Conservation (phyloP, 2,329 filamentous ascomycete species). For the Colletotrichum sp. region DNA sequence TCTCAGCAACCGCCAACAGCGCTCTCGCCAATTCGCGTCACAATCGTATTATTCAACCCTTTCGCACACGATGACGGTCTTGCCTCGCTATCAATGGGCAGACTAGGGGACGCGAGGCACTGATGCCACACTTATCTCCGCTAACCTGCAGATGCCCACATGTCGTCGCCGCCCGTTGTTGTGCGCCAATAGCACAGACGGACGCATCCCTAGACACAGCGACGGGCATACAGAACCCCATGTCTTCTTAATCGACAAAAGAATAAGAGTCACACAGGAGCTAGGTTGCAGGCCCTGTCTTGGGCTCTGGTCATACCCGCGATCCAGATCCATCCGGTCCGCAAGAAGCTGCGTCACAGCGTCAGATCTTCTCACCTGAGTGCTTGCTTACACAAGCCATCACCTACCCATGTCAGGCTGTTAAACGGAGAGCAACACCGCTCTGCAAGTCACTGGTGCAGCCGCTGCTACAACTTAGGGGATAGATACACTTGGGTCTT, state of each 20-base stretch:
- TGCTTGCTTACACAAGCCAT: background rate
- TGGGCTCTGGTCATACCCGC: conserved; percentile 12
- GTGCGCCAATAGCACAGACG: conserved; percentile 15
- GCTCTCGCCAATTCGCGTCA: background rate
- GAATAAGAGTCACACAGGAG: conserved; percentile 14
- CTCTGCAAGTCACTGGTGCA: background rate
- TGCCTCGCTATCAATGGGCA: conserved; percentile 12
- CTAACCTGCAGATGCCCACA: conserved; percentile 17
- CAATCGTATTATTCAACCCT: conserved; percentile 1
- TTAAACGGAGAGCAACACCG: background rate
- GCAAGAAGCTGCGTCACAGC: conserved; percentile 1
- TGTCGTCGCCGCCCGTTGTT: conserved; percentile 9
- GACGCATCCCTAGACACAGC: background rate
- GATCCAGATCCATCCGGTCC: conserved; percentile 11
- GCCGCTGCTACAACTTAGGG: background rate
- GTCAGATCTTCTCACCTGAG: background rate
- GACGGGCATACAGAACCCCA: background rate
- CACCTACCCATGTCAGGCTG: background rate
- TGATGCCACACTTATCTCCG: conserved; percentile 18
- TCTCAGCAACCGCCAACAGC: background rate
- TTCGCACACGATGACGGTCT: background rate
- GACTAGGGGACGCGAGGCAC: conserved; percentile 6
- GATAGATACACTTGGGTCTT: background rate
- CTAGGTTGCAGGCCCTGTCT: background rate
- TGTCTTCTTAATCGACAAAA: background rate